These are phyloP conservation scores for Penicillium hesseltinei DNA, from an alignment of 2,329 filamentous ascomycete species.

Conservation along the genomic window DNA sequence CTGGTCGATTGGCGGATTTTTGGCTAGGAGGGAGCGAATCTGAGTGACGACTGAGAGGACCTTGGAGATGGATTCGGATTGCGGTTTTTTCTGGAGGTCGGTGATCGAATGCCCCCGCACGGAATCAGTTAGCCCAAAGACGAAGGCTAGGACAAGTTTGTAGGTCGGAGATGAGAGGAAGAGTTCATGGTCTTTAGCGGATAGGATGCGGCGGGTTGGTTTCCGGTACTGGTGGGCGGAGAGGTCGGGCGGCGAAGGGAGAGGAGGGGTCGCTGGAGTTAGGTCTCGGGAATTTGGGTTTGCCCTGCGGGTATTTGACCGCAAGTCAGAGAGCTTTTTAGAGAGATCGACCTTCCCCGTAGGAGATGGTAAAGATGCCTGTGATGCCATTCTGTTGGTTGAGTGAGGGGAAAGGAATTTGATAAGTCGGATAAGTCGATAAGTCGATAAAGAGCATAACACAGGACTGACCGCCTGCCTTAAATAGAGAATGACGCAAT, in stretches of 20 bases:
- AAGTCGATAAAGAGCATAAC: neutral
- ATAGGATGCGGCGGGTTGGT: constrained; percentile 78
- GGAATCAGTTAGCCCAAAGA: constrained; percentile 81
- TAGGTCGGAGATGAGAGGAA: constrained; percentile 78
- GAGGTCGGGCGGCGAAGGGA: constrained; percentile 66
- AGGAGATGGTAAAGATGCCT: constrained; percentile 16
- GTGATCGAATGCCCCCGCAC: constrained; percentile 54
- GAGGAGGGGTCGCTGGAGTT: constrained; percentile 70
- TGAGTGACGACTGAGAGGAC: constrained; percentile 70
- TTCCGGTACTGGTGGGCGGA: constrained; percentile 60
- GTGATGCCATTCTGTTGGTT: constrained; percentile 25
- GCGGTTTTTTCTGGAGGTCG: constrained; percentile 28
- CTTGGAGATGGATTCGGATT: constrained; percentile 60
- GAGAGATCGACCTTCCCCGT: constrained; percentile 38
- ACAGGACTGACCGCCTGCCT: constrained; percentile 6
- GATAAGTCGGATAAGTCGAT: constrained; percentile 4
- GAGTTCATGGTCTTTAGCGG: constrained; percentile 71
- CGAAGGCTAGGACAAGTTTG: constrained; percentile 73
- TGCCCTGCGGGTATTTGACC: constrained; percentile 35
- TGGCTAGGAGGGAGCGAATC: constrained; percentile 63
- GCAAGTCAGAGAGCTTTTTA: constrained; percentile 40
- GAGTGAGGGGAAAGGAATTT: constrained; percentile 8
- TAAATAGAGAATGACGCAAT: constrained; percentile 1
- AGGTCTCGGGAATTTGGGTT: constrained; percentile 47
- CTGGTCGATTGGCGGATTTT: constrained; percentile 78